A percentile compares a stretch with the other conserved stretches of the same genome.
Conservation (phyloP, 176 grass and related monocot species). For the Poa pratensis region DNA sequence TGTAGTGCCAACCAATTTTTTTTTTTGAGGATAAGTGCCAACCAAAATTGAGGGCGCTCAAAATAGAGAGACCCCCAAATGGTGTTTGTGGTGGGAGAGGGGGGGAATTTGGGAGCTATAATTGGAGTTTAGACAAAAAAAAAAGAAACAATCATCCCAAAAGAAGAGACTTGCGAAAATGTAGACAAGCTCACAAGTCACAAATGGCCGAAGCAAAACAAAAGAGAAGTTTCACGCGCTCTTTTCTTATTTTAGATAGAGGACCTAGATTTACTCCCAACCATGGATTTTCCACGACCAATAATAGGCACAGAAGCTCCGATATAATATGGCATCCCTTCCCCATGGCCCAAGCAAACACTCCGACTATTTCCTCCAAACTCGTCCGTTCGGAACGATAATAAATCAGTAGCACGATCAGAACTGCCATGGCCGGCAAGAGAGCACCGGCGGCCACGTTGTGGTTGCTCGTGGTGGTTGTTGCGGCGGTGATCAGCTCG, state of each 20-base stretch:
- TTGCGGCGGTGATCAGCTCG: not conserved
- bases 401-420: no score
- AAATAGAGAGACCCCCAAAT: not conserved
- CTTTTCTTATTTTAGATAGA: not conserved
- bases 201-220: not conserved
- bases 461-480: not conserved
- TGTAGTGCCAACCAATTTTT: not conserved
- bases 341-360: no score
- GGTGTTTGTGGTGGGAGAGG: not conserved
- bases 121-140: no score
- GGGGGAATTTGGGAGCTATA: not conserved
- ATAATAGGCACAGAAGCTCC: conserved; percentile 11
- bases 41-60: not conserved
- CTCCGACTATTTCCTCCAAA: not conserved
- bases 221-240: not conserved
- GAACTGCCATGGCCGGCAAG: not conserved
- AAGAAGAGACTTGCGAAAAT: no score
- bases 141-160: no score
- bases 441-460: not conserved
- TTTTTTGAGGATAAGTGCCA: no score
- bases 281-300: conserved; percentile 9
- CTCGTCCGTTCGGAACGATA: not conserved
- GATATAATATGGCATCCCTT: not conserved
- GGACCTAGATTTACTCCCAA: conserved; percentile 8
- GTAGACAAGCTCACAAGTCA: not conserved